Percentiles rank a stretch among this genome's conserved stretches.
Evolutionary conservation across 2,329 filamentous ascomycete genomes (phyloP).

Genomic region (Boeremia lycopersici): DNA sequence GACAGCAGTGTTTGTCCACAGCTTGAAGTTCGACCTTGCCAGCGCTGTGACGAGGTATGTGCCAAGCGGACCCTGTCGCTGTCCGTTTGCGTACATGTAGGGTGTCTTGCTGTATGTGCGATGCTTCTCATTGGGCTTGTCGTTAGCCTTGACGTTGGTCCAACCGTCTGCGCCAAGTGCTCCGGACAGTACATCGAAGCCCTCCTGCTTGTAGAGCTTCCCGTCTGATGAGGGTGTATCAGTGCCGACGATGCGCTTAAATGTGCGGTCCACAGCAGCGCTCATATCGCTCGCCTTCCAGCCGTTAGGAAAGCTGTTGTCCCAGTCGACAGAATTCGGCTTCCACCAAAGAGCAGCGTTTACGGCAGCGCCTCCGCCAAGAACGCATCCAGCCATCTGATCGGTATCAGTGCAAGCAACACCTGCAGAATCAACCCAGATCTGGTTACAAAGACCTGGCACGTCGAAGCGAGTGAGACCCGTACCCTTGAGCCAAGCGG

Average conservation of each 20-base stretch:
- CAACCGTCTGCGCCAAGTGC: conserved; percentile 68
- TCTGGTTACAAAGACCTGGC: conserved; percentile 73
- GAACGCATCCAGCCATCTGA: conserved; percentile 73
- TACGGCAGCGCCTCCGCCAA: conserved; percentile 70
- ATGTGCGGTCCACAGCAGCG: conserved; percentile 65
- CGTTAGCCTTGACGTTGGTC: conserved; percentile 66
- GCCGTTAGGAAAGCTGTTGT: conserved; percentile 72
- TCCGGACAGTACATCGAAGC: conserved; percentile 66
- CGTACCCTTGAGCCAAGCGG: conserved; percentile 65
- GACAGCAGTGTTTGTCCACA: conserved; percentile 71
- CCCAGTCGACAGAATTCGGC: conserved; percentile 69
- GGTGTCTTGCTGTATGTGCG: conserved; percentile 67
- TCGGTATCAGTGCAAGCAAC: conserved; percentile 73
- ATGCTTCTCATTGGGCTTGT: conserved; percentile 67
- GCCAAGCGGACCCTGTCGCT: conserved; percentile 71
- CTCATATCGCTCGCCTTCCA: conserved; percentile 71
- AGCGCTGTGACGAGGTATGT: conserved; percentile 71
- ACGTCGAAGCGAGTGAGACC: conserved; percentile 74
- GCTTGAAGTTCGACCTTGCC: conserved; percentile 66
- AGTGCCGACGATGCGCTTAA: conserved; percentile 73
- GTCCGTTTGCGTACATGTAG: conserved; percentile 70
- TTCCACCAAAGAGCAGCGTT: conserved; percentile 74
- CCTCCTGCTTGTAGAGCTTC: conserved; percentile 69
- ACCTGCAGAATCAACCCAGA: conserved; percentile 67
- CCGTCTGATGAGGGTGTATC: conserved; percentile 69